Conservation (phyloP, 2,329 filamentous ascomycete species). For the Cladophialophora bantiana region DNA sequence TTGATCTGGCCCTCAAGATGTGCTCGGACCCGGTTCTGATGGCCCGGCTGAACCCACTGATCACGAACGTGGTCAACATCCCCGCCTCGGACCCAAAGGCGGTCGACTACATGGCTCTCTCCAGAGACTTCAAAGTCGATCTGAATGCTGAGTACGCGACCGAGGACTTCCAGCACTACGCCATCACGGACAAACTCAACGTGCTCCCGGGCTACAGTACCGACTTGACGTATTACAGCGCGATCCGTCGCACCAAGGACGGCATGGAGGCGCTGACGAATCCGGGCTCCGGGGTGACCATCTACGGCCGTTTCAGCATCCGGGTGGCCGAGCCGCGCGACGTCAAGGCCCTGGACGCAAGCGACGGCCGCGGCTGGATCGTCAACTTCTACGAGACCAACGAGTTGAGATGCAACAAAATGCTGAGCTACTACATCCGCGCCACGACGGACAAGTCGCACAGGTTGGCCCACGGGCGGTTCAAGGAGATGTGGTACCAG, state of each 20-base stretch:
- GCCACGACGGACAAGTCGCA: slow-evolving; percentile 35
- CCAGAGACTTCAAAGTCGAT: slow-evolving; percentile 26
- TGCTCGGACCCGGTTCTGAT: slow-evolving; percentile 31
- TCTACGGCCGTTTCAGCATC: slow-evolving; percentile 33
- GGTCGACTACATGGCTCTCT: slow-evolving; percentile 26
- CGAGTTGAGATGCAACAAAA: slow-evolving; percentile 29
- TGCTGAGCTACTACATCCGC: slow-evolving; percentile 37
- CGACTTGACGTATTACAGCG: slow-evolving; percentile 34
- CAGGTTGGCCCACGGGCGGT: slow-evolving; percentile 27
- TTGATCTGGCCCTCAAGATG: slow-evolving; percentile 31
- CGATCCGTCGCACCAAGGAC: slow-evolving; percentile 26
- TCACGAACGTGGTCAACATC: slow-evolving; percentile 27
- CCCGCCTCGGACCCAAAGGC: slow-evolving; percentile 24
- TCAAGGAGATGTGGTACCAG: slow-evolving; percentile 35
- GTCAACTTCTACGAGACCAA: slow-evolving; percentile 36
- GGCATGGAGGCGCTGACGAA: slow-evolving; percentile 38
- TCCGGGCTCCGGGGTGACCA: slow-evolving; percentile 37
- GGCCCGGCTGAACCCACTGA: slow-evolving; percentile 30
- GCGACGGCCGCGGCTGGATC: slow-evolving; percentile 19
- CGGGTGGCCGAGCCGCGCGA: slow-evolving; percentile 17
- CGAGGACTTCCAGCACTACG: slow-evolving; percentile 36
- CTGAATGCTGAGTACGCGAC: slow-evolving; percentile 19
- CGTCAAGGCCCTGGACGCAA: slow-evolving; percentile 3
- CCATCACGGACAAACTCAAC: slow-evolving; percentile 38
- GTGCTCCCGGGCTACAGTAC: slow-evolving; percentile 29